Evolutionary conservation across 2,329 filamentous ascomycete genomes (phyloP), one percentile per base, ranked within the genome.

Genomic region (Sporothrix dimorphospora): DNA sequence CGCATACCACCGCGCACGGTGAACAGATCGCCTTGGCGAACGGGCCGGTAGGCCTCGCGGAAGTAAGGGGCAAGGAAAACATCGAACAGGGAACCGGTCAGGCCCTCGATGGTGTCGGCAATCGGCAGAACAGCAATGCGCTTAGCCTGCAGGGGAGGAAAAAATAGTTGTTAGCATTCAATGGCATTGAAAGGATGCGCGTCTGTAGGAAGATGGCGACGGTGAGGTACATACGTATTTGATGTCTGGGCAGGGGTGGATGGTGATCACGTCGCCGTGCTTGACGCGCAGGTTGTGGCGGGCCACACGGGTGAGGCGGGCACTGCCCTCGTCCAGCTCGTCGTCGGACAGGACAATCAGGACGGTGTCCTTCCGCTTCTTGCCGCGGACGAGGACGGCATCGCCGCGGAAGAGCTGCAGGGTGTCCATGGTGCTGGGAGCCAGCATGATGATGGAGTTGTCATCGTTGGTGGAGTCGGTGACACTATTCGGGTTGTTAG

Each of bases 61-160:
- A 99, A 99, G 87, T 99, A 99, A 79, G 96, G 96, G 73, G 96
- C 96, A 77, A 99, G 94, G 90, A 97, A 99, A 79, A 98, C 96
- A 80, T 99, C 96, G 85, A 99, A 99, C 75, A 99, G 90, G 59
- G 95, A 98, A 78, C 96, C 96, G 75, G 97, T 98, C 74, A 99
- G 89, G 79, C 97, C 96, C 86, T 99, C 96, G 78, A 99, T 91
- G 76, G 97, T 98, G 82, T 99, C 96, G 81, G 96, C 94, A 79
- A 99, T 98, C 74, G 96, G 96, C 63, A 99, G 92, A 73, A 99
- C 96, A 74, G 96, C 96, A 81, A 99, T 98, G 80, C 96, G 94
- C 89, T 99, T 99, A 84, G 97, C 96, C 94, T 97, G 75, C 69
- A 53, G 12, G 21, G 24, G 53, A 67, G n/a, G 34, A 49, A 27